These are phyloP conservation scores for Termitomyces titanicus DNA, from an alignment of 768 basidiomycete species.

Conservation along the genomic window DNA sequence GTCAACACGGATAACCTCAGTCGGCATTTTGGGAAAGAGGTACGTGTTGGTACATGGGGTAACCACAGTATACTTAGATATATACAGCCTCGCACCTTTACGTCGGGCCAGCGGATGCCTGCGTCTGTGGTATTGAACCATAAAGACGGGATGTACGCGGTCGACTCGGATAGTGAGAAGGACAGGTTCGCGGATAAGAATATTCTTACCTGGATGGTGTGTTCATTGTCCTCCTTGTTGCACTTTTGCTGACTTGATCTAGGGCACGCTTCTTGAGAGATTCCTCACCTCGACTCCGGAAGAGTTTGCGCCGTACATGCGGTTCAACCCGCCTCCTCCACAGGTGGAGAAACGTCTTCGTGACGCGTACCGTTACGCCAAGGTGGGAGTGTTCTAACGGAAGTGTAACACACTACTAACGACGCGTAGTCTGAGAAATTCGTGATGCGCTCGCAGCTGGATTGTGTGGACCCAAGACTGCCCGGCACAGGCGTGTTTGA, in stretches of 20 bases:
- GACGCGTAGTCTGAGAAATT: slow-evolving; percentile 49
- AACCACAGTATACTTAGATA: not conserved
- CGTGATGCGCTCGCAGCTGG: slow-evolving; percentile 93
- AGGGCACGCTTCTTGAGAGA: slow-evolving; percentile 91
- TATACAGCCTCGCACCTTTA: slow-evolving; percentile 40
- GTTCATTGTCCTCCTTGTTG: slow-evolving; percentile 13
- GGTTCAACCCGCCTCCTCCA: slow-evolving; percentile 28
- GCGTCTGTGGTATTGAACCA: slow-evolving; percentile 64
- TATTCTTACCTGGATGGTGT: slow-evolving; percentile 72
- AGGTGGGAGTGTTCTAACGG: slow-evolving; percentile 37
- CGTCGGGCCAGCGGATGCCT: slow-evolving; percentile 77
- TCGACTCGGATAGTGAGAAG: slow-evolving; percentile 51
- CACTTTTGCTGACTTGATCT: not conserved
- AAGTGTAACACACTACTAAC: not conserved
- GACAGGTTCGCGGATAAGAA: slow-evolving; percentile 52
- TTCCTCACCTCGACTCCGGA: slow-evolving; percentile 66
- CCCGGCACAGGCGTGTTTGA: slow-evolving; percentile 94
- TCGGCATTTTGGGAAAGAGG: slow-evolving; percentile 54
- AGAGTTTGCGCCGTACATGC: slow-evolving; percentile 59
- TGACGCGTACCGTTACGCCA: slow-evolving; percentile 86
- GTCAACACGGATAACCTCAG: slow-evolving; percentile 65
- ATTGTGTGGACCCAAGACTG: slow-evolving; percentile 75
- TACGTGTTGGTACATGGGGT: slow-evolving; percentile 25
- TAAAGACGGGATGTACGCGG: slow-evolving; percentile 61
- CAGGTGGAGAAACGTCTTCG: slow-evolving; percentile 24